Base-by-base conservation (phyloP, 495 filamentous ascomycete genomes). In the Annulohypoxylon stygium region DNA sequence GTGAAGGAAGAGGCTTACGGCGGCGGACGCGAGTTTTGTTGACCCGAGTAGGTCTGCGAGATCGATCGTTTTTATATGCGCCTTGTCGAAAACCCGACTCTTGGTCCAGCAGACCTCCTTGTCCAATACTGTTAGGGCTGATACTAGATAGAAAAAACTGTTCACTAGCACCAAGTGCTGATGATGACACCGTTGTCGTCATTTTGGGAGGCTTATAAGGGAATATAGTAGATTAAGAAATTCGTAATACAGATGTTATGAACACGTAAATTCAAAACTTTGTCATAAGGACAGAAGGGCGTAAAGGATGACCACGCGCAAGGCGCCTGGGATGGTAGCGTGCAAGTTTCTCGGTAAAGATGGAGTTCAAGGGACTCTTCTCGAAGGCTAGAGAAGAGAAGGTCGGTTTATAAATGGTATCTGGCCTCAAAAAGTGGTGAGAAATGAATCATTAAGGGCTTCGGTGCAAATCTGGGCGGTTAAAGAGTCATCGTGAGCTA, bases 301-400 rank as follows among this genome's bases (percentile, higher is more conserved):
- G 72, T 66, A 66, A 54, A 54, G 59, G 59, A 55, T 70, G 71
- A 20, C 43, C 67, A 67, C 59, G 62, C 50, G 71, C 61, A 70
- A 51, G 62, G 67, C 71, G 66, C 45, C 25, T 43, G 12, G 37
- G 18, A 45, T 48, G 50, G 33, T 57, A 61, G 60, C 59, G 65
- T 62, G 53, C 25, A 26, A 45, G 41, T 67, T 48, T 54, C n/a
- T 75, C 59, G 63, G 67, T 75, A n/a, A 63, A 39, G 51, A 65
- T 63, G 34, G 67, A 45, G 18, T 20, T 57, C 43, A n/a, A 41
- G 59, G 41, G 47, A 57, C 4, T 25, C 0, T 71, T 71, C 57
- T 14, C 61, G 72, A 75, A 75, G 59, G 23, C 12, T 10, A 57
- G 41, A 53, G 67, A 71, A 71, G 8, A 51, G 34, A 50, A 50